phyloP scores from a whole-genome alignment of 805 yeast species.

The Cyberlindnera mississippiensis region DNA sequence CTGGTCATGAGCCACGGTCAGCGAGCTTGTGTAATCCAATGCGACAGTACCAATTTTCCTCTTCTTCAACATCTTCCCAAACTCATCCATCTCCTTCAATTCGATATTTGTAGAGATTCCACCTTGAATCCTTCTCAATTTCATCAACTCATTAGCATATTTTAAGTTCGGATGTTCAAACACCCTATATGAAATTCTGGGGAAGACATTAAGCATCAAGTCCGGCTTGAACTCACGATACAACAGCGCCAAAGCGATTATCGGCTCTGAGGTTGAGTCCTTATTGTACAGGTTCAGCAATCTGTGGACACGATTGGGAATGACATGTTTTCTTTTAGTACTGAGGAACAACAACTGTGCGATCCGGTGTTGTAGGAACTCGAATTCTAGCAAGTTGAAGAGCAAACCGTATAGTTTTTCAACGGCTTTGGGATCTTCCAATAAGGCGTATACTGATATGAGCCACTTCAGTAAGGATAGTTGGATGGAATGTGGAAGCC shows the following conservation, averaged over 20 bases:
- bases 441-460: slow-evolving; percentile 27
- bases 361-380: slow-evolving; percentile 32
- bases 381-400: slow-evolving; percentile 34
- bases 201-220: slow-evolving; percentile 25
- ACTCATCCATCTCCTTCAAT: slow-evolving; percentile 10
- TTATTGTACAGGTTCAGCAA: slow-evolving; percentile 23
- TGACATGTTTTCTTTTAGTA: slow-evolving; percentile 29
- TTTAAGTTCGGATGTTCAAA: slow-evolving; percentile 22
- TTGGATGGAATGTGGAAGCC: slow-evolving; percentile 25
- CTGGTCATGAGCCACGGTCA: slow-evolving; percentile 1
- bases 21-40: slow-evolving; percentile 8
- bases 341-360: slow-evolving; percentile 33
- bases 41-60: slow-evolving; percentile 8
- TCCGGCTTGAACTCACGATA: slow-evolving; percentile 24
- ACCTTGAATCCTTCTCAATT: slow-evolving; percentile 1
- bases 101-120: not conserved
- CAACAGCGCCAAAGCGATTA: slow-evolving; percentile 23
- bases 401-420: slow-evolving; percentile 26
- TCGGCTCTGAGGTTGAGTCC: slow-evolving; percentile 18
- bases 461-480: slow-evolving; percentile 32
- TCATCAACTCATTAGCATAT: slow-evolving; percentile 10
- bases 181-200: slow-evolving; percentile 22
- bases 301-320: slow-evolving; percentile 27
- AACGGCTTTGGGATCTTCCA: slow-evolving; percentile 19
- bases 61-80: slow-evolving; percentile 15